Conservation (phyloP, 129 eudicot genomes). For the Silybum marianum region DNA sequence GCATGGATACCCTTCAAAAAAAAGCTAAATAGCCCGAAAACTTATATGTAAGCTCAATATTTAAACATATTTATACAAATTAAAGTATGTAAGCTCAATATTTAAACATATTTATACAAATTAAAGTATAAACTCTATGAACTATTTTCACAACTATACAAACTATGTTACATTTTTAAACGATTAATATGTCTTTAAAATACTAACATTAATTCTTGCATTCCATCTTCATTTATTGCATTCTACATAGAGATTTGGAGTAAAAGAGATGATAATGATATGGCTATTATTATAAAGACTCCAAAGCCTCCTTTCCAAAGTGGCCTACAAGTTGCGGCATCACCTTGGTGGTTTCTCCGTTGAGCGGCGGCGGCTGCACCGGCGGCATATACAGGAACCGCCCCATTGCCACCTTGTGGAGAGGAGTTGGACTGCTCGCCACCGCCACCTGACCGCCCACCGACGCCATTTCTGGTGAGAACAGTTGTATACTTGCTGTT, state of each 20-base stretch:
- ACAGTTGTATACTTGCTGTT: slow-evolving; percentile 26
- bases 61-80: too few species aligned
- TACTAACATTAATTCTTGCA: background rate
- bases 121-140: background rate
- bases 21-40: too few species aligned
- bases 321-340: slow-evolving; percentile 13
- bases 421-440: slow-evolving; percentile 9
- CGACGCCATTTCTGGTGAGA: background rate
- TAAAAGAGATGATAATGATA: slow-evolving; percentile 26
- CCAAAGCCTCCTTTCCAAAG: background rate
- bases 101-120: background rate
- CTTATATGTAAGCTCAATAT: too few species aligned
- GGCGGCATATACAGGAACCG: slow-evolving; percentile 41
- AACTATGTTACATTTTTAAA: background rate
- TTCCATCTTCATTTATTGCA: background rate
- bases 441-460: slow-evolving; percentile 19
- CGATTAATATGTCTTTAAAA: background rate
- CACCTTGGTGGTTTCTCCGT: slow-evolving; percentile 28
- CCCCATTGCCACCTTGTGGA: slow-evolving; percentile 7
- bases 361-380: slow-evolving; percentile 37
- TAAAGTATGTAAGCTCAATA: too few species aligned
- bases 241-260: slow-evolving; percentile 10
- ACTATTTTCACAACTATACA: slow-evolving; percentile 14
- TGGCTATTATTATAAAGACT: slow-evolving; percentile 1
- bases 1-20: too few species aligned